Evolutionary conservation across 345 rosid genomes (phyloP), one percentile per base, ranked within the genome.

Genomic region (Boechera stricta): DNA sequence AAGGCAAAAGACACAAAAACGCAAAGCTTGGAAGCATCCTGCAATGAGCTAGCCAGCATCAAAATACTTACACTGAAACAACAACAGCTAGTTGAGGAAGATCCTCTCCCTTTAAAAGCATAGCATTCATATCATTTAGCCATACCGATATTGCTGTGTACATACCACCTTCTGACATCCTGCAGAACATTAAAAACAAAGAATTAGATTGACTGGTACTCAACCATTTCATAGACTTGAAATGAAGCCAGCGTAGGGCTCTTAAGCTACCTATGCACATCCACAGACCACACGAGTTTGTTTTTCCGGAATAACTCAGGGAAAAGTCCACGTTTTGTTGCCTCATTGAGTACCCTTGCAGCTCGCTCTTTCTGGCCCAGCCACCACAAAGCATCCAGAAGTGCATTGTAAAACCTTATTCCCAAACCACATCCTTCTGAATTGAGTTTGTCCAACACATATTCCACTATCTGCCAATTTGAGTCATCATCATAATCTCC

Each of bases 381-480:
- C 94, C 97, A 90, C 99, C 99, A 94, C 68, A 90, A 94, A 51
- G 98, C 94, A 81, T 94, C 99, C 58, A 92, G 55, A 81, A 94
- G 90, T 12, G 98, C 86, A 75, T 90, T 94, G 79, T 92, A 90
- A 82, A 94, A 92, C 87, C 97, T 88, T 80, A 89, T 79, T 76
- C 95, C 99, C 73, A 94, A 77, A 71, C 89, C 90, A 77, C 90
- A 88, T 69, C 97, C 98, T 86, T 94, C 99, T 65, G 96, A 85
- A 58, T 84, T 87, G 62, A 94, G 88, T 68, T 92, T 94, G 81
- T 92, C 97, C 75, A 90, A 84, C 32, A 92, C 87, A 84, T 88
- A 90, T 85, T 90, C 96, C 61, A 92, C 96, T 82, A 94, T 90
- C 85, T 88, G 95, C 99, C 99, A 92, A 75, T 90, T 89, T n/a